Conservation (phyloP, 2,329 filamentous ascomycete species). For the Hymenoscyphus infarciens region DNA sequence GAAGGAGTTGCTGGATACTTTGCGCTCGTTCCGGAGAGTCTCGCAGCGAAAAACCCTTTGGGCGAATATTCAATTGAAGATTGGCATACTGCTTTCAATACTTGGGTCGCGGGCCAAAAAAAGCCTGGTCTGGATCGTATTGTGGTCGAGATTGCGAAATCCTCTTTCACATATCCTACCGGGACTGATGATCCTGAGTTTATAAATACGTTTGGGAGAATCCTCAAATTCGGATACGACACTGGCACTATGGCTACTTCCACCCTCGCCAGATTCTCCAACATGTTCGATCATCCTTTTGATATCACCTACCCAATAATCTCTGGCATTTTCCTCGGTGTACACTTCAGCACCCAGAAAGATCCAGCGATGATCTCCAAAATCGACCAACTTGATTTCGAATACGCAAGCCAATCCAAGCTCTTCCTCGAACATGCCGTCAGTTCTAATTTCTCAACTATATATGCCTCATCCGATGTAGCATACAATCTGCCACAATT, state of each 20-base stretch:
- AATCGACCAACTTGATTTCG: slow-evolving; percentile 16
- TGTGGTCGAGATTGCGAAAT: slow-evolving; percentile 28
- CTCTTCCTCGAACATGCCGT: slow-evolving; percentile 14
- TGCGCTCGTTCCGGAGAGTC: slow-evolving; percentile 23
- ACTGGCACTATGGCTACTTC: slow-evolving; percentile 30
- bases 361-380: slow-evolving; percentile 17
- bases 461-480: slow-evolving; percentile 22
- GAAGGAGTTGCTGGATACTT: slow-evolving; percentile 17
- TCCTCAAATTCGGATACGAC: slow-evolving; percentile 32
- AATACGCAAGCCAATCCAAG: slow-evolving; percentile 16
- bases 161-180: slow-evolving; percentile 38
- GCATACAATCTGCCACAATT: slow-evolving; percentile 10
- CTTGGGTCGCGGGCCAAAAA: slow-evolving; percentile 21
- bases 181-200: slow-evolving; percentile 35
- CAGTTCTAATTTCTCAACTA: slow-evolving; percentile 7
- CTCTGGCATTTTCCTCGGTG: slow-evolving; percentile 16
- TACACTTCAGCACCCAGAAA: slow-evolving; percentile 22
- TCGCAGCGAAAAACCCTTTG: slow-evolving; percentile 1
- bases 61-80: slow-evolving; percentile 6
- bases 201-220: slow-evolving; percentile 37
- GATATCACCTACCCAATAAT: slow-evolving; percentile 28
- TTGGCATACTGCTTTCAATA: slow-evolving; percentile 23
- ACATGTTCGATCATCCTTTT: slow-evolving; percentile 25
- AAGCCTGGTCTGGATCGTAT: background rate
- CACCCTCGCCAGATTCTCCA: slow-evolving; percentile 31